Evolutionary conservation across 2,329 filamentous ascomycete genomes (phyloP).

Genomic region (Aspergillus candidus): DNA sequence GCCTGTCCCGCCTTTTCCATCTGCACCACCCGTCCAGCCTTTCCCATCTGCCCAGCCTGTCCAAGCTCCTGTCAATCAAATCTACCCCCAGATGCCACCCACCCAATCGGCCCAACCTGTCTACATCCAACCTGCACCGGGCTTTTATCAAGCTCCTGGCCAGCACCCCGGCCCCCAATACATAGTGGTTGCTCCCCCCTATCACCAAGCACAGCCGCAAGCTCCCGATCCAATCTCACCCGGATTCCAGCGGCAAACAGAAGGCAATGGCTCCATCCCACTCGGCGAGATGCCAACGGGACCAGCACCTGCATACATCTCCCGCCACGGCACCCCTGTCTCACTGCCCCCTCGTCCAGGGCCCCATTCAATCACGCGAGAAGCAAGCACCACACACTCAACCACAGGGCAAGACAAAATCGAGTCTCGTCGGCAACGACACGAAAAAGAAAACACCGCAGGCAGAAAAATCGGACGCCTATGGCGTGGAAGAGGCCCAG

Average conservation of each 20-base stretch:
- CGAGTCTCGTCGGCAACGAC: slow-evolving; percentile 49
- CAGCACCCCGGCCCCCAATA: slow-evolving; percentile 39
- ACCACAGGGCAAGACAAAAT: slow-evolving; percentile 27
- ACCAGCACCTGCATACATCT: slow-evolving; percentile 29
- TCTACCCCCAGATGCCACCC: no score
- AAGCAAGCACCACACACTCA: slow-evolving; percentile 16
- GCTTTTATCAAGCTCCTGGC: slow-evolving; percentile 37
- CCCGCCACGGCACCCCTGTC: slow-evolving; percentile 22
- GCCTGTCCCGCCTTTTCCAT: no score
- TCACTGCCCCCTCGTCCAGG: slow-evolving; percentile 23
- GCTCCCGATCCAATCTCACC: slow-evolving; percentile 60
- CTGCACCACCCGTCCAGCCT: no score
- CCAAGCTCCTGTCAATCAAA: no score
- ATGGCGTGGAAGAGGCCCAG: slow-evolving; percentile 61
- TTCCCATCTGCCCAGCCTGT: no score
- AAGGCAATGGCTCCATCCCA: slow-evolving; percentile 54
- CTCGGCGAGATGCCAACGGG: slow-evolving; percentile 52
- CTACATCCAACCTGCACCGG: slow-evolving; percentile 17
- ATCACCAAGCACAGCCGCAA: slow-evolving; percentile 42
- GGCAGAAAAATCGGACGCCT: slow-evolving; percentile 54
- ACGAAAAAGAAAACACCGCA: slow-evolving; percentile 62
- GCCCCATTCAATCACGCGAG: slow-evolving; percentile 18
- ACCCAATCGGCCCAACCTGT: slow-evolving; percentile 8
- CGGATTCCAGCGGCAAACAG: slow-evolving; percentile 56
- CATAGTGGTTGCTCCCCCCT: slow-evolving; percentile 54